Conservation (phyloP, 2,329 filamentous ascomycete genomes). For the Plenodomus tracheiphilus region DNA sequence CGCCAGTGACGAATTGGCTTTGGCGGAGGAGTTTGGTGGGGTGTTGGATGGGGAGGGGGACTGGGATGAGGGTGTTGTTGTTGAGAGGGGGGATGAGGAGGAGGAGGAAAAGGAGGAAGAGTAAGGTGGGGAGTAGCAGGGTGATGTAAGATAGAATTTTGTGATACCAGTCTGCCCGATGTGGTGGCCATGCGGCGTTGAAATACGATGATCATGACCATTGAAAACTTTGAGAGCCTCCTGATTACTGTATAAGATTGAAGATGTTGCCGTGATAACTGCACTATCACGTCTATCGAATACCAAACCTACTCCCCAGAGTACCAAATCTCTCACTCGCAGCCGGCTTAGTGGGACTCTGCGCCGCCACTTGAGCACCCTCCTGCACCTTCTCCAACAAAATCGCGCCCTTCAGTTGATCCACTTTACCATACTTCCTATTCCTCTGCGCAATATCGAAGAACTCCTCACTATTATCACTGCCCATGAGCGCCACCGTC, state of each 20-base stretch:
- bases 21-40: conserved; percentile 35
- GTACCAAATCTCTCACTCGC: conserved; percentile 41
- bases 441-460: conserved; percentile 89
- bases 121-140: neutral
- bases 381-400: conserved; percentile 75
- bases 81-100: conserved; percentile 23
- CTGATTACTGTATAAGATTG: neutral
- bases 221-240: neutral
- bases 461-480: conserved; percentile 93
- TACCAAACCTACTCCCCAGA: conserved; percentile 39
- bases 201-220: neutral
- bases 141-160: neutral
- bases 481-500: conserved; percentile 83
- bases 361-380: conserved; percentile 39
- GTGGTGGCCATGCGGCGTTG: neutral
- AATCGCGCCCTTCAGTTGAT: conserved; percentile 84
- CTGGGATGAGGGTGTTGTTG: conserved; percentile 32
- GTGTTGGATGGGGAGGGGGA: conserved; percentile 34
- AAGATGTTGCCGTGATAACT: neutral
- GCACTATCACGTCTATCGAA: conserved; percentile 12
- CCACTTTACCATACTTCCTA: conserved; percentile 91
- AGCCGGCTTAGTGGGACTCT: conserved; percentile 35
- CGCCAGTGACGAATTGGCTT: conserved; percentile 47
- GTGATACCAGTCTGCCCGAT: neutral
- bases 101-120: conserved; percentile 1